phyloP scores from a whole-genome alignment of 495 filamentous ascomycete species.

The Penicillium parvum region DNA sequence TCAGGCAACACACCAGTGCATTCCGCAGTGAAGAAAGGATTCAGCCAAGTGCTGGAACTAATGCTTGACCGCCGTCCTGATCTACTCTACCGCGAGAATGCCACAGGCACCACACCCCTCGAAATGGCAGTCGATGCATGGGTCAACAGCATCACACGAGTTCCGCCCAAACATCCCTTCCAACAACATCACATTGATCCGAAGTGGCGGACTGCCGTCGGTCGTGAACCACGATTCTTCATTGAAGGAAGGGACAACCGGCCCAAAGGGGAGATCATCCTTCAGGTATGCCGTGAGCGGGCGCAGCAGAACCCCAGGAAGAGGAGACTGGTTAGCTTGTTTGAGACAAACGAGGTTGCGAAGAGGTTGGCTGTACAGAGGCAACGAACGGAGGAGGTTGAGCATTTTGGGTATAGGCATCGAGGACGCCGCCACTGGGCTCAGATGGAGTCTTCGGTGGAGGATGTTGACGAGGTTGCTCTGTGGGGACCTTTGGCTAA shows the following conservation, averaged over 20 bases:
- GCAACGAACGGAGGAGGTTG: not conserved
- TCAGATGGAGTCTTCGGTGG: not conserved
- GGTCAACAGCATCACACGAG: constrained; percentile 28
- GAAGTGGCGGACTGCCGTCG: not conserved
- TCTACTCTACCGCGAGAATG: constrained; percentile 62
- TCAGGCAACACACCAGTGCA: constrained; percentile 66
- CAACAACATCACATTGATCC: not conserved
- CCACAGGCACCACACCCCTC: constrained; percentile 62
- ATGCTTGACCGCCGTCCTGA: constrained; percentile 54
- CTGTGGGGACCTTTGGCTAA: constrained; percentile 3
- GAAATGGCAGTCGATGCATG: constrained; percentile 59
- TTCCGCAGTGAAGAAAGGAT: constrained; percentile 39
- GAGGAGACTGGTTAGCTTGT: constrained; percentile 60
- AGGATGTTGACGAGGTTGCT: constrained; percentile 10
- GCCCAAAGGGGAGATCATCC: constrained; percentile 12
- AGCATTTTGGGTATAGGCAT: not conserved
- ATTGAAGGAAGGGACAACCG: constrained; percentile 5
- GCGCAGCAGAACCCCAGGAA: constrained; percentile 26
- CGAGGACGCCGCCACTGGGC: not conserved
- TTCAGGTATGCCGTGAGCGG: constrained; percentile 20
- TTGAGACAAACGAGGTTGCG: constrained; percentile 70
- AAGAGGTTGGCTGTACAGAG: constrained; percentile 49
- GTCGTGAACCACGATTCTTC: constrained; percentile 19
- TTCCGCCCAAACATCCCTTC: constrained; percentile 11
- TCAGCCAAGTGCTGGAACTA: constrained; percentile 33